Evolutionary conservation across 306 rosid species (phyloP), one percentile per base, ranked within the genome.

Genomic region (Cotoneaster glaucophyllus): DNA sequence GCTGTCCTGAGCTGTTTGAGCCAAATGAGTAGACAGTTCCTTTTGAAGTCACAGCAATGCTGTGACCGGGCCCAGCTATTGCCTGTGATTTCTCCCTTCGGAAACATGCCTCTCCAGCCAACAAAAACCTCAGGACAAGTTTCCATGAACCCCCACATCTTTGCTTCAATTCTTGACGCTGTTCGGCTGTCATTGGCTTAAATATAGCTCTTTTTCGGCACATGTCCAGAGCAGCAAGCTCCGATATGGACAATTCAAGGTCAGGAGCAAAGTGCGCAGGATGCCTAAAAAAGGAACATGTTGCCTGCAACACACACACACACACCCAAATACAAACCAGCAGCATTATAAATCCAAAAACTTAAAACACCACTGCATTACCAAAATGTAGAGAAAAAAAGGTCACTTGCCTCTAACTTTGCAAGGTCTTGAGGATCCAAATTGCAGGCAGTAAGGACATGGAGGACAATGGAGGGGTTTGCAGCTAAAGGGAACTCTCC

Each of bases 401-500:
- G 12, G 73, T 63, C 26, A 82, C 98, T 91, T 88, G 93, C 98
- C 97, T 95, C 98, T 70, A 95, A 83, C 80, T 85, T 95, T 54
- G 97, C 97, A 62, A 95, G 94, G 88, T 95, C 98, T 72, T 90
- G 93, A 75, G 98, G 95, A 77, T 87, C 93, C 93, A 95, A 85
- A 83, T 85, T 84, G 82, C 93, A 90, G 0, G 96, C 74, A 0
- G 97, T 88, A 25, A 95, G 90, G 79, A 95, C 98, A 88, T 95
- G 97, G 81, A 95, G 98, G 63, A 95, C 96, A 82, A 95, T 88
- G 79, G 96, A 84, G 52, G 98, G 96, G 78, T 77, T 92, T 29
- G 97, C 90, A 52, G 97, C 96, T 80, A 95, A 86, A 77, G 98
- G 98, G 86, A 95, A 95, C 83, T 95, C 98, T 50, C 98, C 97